Conservation (phyloP, 176 grass and related monocot genomes). For the Eragrostis nindensis region DNA sequence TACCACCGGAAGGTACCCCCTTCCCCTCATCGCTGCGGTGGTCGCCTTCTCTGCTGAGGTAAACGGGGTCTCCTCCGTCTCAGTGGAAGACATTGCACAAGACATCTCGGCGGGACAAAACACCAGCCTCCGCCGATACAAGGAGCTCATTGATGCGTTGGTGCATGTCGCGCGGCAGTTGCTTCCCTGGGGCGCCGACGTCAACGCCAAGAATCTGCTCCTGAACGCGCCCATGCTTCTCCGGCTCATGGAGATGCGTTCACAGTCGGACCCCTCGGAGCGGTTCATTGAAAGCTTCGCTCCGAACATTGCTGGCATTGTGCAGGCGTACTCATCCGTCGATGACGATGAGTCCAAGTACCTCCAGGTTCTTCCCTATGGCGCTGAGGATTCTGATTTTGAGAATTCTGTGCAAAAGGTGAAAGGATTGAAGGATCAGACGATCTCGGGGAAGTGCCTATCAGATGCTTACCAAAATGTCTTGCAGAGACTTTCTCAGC, state of each 20-base stretch:
- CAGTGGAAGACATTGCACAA: slow-evolving; percentile 54
- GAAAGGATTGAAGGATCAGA: slow-evolving; percentile 37
- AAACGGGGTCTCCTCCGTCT: slow-evolving; percentile 44
- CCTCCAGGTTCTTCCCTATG: slow-evolving; percentile 33
- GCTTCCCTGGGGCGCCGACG: slow-evolving; percentile 74
- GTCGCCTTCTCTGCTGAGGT: slow-evolving; percentile 51
- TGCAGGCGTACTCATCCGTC: slow-evolving; percentile 25
- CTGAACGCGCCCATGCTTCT: slow-evolving; percentile 61
- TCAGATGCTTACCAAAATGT: slow-evolving; percentile 78
- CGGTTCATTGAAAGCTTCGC: slow-evolving; percentile 43
- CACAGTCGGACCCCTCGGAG: slow-evolving; percentile 41
- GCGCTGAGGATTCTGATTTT: slow-evolving; percentile 23
- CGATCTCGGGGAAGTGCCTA: slow-evolving; percentile 57
- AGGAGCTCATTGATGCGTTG: slow-evolving; percentile 59
- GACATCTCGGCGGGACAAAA: slow-evolving; percentile 49
- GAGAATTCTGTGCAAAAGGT: slow-evolving; percentile 38
- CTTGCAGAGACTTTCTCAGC: slow-evolving; percentile 52
- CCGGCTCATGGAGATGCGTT: slow-evolving; percentile 65
- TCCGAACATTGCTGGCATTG: slow-evolving; percentile 39
- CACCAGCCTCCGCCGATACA: slow-evolving; percentile 56
- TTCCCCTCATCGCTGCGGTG: slow-evolving; percentile 59
- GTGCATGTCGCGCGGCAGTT: slow-evolving; percentile 50
- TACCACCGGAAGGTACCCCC: slow-evolving; percentile 66
- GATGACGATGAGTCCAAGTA: slow-evolving; percentile 54
- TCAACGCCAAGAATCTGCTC: slow-evolving; percentile 62